Conservation (phyloP, 2,329 filamentous ascomycete genomes). For the Penicillium sclerotiorum region DNA sequence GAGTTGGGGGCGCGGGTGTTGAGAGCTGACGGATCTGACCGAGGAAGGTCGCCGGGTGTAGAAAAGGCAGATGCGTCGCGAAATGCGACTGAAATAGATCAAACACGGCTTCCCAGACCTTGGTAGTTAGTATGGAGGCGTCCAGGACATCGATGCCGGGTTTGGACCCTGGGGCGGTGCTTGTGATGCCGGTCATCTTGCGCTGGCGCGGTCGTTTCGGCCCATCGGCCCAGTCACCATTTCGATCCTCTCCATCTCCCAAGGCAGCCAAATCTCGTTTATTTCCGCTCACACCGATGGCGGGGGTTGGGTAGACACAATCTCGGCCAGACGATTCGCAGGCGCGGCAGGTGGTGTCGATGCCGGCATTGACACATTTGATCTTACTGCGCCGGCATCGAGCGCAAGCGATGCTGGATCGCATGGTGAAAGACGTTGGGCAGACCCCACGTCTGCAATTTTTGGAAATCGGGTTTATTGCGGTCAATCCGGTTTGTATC, state of each 20-base stretch:
- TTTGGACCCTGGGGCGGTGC: conserved; percentile 36
- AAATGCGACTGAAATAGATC: conserved; percentile 63
- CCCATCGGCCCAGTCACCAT: conserved; percentile 43
- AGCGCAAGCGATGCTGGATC: conserved; percentile 78
- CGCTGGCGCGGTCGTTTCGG: conserved; percentile 46
- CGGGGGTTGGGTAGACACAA: conserved; percentile 67
- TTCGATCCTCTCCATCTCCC: conserved; percentile 42
- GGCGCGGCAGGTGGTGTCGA: conserved; percentile 70
- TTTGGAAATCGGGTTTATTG: neutral
- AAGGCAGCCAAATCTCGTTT: conserved; percentile 43
- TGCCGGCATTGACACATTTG: conserved; percentile 80
- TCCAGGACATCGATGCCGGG: conserved; percentile 51
- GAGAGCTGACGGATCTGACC: conserved; percentile 49
- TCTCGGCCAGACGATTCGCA: conserved; percentile 72
- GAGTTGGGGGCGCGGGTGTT: conserved; percentile 19
- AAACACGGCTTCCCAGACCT: conserved; percentile 61
- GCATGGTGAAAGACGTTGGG: conserved; percentile 51
- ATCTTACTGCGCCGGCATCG: conserved; percentile 80
- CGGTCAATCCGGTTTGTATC: conserved; percentile 1
- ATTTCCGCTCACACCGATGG: conserved; percentile 38
- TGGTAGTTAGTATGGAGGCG: conserved; percentile 52
- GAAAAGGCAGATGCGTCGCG: conserved; percentile 59
- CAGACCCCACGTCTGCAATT: conserved; percentile 18
- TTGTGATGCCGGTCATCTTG: conserved; percentile 36
- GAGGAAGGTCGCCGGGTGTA: conserved; percentile 59